Conservation (phyloP, 345 rosid species). For the Pistacia atlantica region DNA sequence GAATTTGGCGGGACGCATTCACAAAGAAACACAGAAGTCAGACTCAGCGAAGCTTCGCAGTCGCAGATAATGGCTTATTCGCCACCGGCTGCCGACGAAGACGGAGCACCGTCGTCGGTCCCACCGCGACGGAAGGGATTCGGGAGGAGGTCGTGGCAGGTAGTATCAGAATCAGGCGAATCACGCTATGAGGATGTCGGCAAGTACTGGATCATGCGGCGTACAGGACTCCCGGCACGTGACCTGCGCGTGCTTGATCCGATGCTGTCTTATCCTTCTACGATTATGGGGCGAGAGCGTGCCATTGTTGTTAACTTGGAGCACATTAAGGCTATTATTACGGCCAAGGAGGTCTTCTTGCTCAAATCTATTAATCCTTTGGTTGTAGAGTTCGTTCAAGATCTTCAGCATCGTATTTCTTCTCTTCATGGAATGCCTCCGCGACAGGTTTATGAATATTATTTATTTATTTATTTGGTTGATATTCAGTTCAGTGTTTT, state of each 20-base stretch:
- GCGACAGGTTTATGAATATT: background rate
- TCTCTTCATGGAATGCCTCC: background rate
- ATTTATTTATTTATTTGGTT: too few relatives aligned
- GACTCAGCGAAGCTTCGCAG: too few relatives aligned
- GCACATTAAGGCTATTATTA: constrained; percentile 55
- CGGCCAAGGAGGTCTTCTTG: constrained; percentile 50
- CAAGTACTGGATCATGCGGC: constrained; percentile 49
- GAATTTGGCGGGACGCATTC: too few relatives aligned
- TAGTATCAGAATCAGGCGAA: constrained; percentile 35
- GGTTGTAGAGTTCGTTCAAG: constrained; percentile 38
- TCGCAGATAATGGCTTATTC: too few relatives aligned
- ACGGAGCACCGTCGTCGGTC: background rate
- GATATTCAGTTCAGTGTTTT: too few relatives aligned
- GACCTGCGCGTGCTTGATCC: constrained; percentile 57
- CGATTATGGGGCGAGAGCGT: constrained; percentile 54
- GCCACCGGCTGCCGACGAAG: background rate
- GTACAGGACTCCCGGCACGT: constrained; percentile 58
- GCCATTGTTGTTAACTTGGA: constrained; percentile 54
- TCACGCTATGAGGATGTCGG: constrained; percentile 42
- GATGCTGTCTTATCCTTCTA: constrained; percentile 52
- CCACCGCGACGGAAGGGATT: constrained; percentile 35
- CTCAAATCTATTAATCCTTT: constrained; percentile 45
- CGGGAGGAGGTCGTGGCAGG: constrained; percentile 42
- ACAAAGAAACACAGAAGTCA: too few relatives aligned
- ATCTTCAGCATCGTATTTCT: constrained; percentile 40